Evolutionary conservation across 2,329 filamentous ascomycete species (phyloP), one percentile per base, ranked within the genome.

Genomic region (Myriosclerotinia scirpicola): DNA sequence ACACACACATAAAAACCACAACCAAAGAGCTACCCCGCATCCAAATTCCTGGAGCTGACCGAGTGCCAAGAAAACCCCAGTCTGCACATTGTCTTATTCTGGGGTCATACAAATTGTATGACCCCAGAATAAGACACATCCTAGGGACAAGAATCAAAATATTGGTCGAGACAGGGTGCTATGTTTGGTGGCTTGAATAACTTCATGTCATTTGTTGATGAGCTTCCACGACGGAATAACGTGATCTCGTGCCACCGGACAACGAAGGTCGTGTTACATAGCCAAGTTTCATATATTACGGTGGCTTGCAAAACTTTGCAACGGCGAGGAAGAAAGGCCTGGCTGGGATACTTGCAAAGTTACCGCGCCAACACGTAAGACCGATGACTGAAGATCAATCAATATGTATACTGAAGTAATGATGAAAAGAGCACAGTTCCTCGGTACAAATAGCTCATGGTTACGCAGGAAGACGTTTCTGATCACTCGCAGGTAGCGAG

Each of bases 11-110:
- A 38, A 17, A 17, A 46, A 40, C n/a, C n/a, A 15, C 22, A 9
- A 22, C 30, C 40, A 14, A 22, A 44, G 26, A 65, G 46, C 55
- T 61, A 66, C 64, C 64, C 64, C 64, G 55, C 64, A 66, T 61
- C 42, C 14, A n/a, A 61, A 61, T 52, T 40, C 48, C 34, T 58
- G 26, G 14, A 42, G 46, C 55, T 66, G 64, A 46, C 58, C 15
- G 38, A 36, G 22, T 53, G 48, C 59, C 59, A 12, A 30, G 22
- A 52, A 44, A 38, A 38, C 15, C 58, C 44, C 4, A 60, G 58
- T 38, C 17, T 22, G 20, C n/a, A 50, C n/a, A n/a, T n/a, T n/a
- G n/a, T n/a, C n/a, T n/a, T n/a, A n/a, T n/a, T n/a, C n/a, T n/a
- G n/a, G n/a, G n/a, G n/a, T n/a, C n/a, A n/a, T n/a, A n/a, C n/a